Evolutionary conservation across 2,329 filamentous ascomycete species (phyloP).

Genomic region (Trichoderma citrinoviride): DNA sequence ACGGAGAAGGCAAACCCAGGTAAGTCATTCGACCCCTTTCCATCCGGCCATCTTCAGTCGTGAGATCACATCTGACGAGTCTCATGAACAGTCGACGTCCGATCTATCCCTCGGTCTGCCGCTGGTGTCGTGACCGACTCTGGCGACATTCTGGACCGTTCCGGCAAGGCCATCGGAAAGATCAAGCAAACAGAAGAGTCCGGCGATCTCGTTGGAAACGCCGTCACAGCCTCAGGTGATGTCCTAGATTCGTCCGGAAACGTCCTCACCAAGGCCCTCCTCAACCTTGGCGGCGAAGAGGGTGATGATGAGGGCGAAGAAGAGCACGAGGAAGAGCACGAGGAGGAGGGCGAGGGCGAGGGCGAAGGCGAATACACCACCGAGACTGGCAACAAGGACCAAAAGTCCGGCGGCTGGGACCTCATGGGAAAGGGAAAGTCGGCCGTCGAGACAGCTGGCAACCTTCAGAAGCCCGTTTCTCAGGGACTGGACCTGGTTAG

Average conservation of each 20-base stretch:
- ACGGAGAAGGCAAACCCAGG: conserved; percentile 33
- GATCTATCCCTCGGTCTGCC: conserved; percentile 38
- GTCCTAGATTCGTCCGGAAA: conserved; percentile 40
- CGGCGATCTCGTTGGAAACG: conserved; percentile 42
- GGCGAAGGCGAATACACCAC: conserved; percentile 43
- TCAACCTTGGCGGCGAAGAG: conserved; percentile 26
- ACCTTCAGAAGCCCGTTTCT: conserved; percentile 27
- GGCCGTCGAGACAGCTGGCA: conserved; percentile 26
- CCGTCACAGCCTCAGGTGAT: conserved; percentile 38
- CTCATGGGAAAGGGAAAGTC: conserved; percentile 32
- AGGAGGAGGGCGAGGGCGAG: conserved; percentile 37
- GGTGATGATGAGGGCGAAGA: conserved; percentile 33
- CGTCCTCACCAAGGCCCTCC: conserved; percentile 41
- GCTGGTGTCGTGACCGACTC: conserved; percentile 44
- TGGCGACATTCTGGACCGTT: conserved; percentile 45
- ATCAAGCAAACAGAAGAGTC: conserved; percentile 41
- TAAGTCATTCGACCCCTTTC: conserved; percentile 26
- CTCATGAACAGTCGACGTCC: conserved; percentile 28
- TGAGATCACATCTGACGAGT: background rate
- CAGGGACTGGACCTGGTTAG: conserved; percentile 24
- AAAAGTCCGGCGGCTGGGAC: conserved; percentile 33
- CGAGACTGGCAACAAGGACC: conserved; percentile 32
- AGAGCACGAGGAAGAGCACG: conserved; percentile 30
- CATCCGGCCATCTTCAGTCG: background rate
- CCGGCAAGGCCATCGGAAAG: conserved; percentile 44